Evolutionary conservation across 768 basidiomycete species (phyloP).

Genomic region (Tulasnella sp.): DNA sequence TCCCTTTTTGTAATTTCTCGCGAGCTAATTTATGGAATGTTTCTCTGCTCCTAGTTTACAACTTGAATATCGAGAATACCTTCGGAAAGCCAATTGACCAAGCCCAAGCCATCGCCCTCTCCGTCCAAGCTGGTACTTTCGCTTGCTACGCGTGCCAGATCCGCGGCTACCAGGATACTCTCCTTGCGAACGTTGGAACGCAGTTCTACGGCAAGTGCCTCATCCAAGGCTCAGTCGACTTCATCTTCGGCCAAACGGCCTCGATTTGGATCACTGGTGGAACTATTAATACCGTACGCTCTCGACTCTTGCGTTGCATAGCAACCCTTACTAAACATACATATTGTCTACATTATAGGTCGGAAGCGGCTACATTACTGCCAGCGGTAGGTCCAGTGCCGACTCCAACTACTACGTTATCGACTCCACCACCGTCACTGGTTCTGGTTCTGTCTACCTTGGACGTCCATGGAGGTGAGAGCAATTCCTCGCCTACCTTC

Average conservation of each 20-base stretch:
- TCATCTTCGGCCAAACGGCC: slow-evolving; percentile 16
- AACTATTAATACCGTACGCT: neutral
- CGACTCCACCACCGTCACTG: neutral
- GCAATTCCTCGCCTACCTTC: no score
- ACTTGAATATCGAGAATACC: slow-evolving; percentile 19
- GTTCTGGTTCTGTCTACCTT: neutral
- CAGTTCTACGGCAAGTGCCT: slow-evolving; percentile 8
- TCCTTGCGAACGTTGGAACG: neutral
- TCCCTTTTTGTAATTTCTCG: neutral
- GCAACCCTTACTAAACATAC: no score
- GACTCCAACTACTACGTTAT: slow-evolving; percentile 4
- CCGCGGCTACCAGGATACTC: slow-evolving; percentile 16
- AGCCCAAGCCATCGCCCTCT: slow-evolving; percentile 19
- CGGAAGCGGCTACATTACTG: slow-evolving; percentile 7
- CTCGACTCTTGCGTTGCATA: no score
- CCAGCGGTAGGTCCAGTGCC: neutral
- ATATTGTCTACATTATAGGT: neutral
- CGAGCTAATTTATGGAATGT: neutral
- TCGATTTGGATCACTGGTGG: slow-evolving; percentile 15
- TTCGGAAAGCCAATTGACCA: slow-evolving; percentile 12
- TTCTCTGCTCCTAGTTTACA: slow-evolving; percentile 6
- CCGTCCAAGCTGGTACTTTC: slow-evolving; percentile 7
- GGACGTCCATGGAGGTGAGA: neutral
- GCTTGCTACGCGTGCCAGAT: slow-evolving; percentile 18
- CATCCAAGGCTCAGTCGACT: slow-evolving; percentile 23